Conservation (phyloP, 2,329 filamentous ascomycete species). For the Metarhizium brunneum region DNA sequence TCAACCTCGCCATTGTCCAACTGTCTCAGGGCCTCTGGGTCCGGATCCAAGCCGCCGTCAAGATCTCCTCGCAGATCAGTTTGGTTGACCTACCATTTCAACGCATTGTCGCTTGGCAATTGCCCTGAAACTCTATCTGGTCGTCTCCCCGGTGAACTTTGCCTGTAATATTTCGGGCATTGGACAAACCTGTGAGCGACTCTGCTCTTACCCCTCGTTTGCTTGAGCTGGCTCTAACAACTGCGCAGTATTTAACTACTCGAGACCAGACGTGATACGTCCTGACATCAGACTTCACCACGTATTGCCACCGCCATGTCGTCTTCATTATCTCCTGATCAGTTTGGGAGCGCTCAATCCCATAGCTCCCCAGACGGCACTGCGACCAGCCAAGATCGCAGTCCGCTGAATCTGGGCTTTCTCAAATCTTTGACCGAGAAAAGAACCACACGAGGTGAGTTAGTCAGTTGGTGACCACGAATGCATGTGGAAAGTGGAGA, state of each 20-base stretch:
- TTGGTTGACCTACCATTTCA: neutral
- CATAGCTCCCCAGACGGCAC: slow-evolving; percentile 15
- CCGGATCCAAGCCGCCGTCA: too few relatives aligned
- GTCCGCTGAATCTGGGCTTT: slow-evolving; percentile 46
- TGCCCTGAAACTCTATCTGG: neutral
- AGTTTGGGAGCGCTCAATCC: slow-evolving; percentile 18
- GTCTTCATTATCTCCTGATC: slow-evolving; percentile 37
- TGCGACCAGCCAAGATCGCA: slow-evolving; percentile 25
- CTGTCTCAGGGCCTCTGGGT: neutral
- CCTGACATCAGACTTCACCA: neutral
- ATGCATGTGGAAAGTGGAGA: neutral
- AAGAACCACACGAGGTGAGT: slow-evolving; percentile 64
- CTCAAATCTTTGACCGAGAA: slow-evolving; percentile 64
- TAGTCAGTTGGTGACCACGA: neutral
- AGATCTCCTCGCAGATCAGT: neutral
- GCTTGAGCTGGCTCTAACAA: neutral
- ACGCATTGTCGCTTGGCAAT: neutral
- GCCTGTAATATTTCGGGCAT: neutral
- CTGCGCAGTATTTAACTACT: neutral
- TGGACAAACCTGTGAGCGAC: neutral
- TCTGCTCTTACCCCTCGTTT: neutral
- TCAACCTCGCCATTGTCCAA: too few relatives aligned
- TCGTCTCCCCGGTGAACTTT: neutral
- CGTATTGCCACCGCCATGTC: slow-evolving; percentile 2
- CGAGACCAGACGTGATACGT: neutral